phyloP scores from a whole-genome alignment of 495 filamentous ascomycete species.

The Rostrohypoxylon terebratum region DNA sequence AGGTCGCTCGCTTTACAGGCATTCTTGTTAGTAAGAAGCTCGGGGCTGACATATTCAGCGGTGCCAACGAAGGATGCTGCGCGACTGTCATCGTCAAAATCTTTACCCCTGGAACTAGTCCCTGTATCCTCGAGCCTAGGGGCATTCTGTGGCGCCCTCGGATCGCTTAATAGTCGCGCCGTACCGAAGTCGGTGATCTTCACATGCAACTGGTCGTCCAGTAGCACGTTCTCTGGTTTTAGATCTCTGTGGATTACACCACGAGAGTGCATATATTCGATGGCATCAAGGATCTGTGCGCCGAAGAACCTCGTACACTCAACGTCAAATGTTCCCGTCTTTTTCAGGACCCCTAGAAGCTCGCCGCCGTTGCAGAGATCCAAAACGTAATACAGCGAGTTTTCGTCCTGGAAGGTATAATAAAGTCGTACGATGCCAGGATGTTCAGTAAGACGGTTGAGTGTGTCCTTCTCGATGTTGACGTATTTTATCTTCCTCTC shows the following conservation, averaged over 20 bases:
- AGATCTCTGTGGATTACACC: slow-evolving; percentile 97
- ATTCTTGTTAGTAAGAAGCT: slow-evolving; percentile 93
- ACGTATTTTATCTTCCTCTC: slow-evolving; percentile 99
- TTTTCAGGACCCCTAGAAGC: slow-evolving; percentile 91
- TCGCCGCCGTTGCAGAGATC: slow-evolving; percentile 95
- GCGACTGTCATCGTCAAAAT: slow-evolving; percentile 68
- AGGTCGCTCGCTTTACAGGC: slow-evolving; percentile 98
- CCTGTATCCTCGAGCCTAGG: slow-evolving; percentile 50
- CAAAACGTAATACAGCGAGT: slow-evolving; percentile 95
- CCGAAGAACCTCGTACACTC: slow-evolving; percentile 96
- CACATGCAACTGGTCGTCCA: slow-evolving; percentile 95
- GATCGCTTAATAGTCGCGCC: slow-evolving; percentile 86
- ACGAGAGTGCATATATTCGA: slow-evolving; percentile 97
- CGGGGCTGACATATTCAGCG: slow-evolving; percentile 97
- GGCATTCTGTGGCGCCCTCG: slow-evolving; percentile 62
- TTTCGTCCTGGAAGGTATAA: slow-evolving; percentile 98
- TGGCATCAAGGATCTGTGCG: slow-evolving; percentile 94
- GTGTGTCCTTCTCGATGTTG: slow-evolving; percentile 98
- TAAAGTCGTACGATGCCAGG: slow-evolving; percentile 97
- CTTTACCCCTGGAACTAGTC: slow-evolving; percentile 52
- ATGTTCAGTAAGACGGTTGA: slow-evolving; percentile 95
- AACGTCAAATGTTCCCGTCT: slow-evolving; percentile 91
- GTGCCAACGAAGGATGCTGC: slow-evolving; percentile 98
- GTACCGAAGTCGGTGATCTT: slow-evolving; percentile 99
- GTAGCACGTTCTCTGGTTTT: slow-evolving; percentile 96